Base-by-base conservation (phyloP, 2,329 filamentous ascomycete genomes). In the Eutypella sp. region DNA sequence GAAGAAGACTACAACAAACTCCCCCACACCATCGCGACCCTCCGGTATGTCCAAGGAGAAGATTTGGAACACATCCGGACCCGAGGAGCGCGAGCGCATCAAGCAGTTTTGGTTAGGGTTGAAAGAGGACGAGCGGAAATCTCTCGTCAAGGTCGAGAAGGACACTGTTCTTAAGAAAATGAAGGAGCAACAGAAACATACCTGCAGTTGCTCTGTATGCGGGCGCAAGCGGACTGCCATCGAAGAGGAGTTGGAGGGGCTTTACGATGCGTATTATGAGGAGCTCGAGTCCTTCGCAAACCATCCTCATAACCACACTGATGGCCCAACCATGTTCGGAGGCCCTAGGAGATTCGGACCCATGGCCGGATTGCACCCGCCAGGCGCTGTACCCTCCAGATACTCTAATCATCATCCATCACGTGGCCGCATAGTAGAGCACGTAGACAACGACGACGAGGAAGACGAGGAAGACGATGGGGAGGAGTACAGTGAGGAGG, bases 111-210 rank as follows among this genome's bases (percentile, higher is more conserved):
- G 93, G 93, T 79, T 99, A 44, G 90, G 90, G 15, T 70, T 99
- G 37, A 89, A 89, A 55, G 93, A 99, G 66, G 89, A 95, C 31
- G 91, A 97, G 65, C 87, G 93, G 57, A 93, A 95, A 65, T 93
- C 89, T 15, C 74, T 99, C 40, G 90, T 99, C 62, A 96, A 96
- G 69, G 92, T 99, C 24, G 93, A 99, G 69, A 99, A 99, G 71
- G 92, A 99, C 68, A 92, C 93, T 7, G 93, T 99, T 1, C 72
- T 99, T 46, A 90, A 89, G 63, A 99, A 99, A 75, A 99, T 99
- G 93, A 99, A 99, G 75, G 93, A 99, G 68, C 93, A 99, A 68
- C 93, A 99, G 67, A 97, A 97, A 69, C 91, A 97, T 66, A 97
- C 92, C 2, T 99, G 93, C 74, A 96, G 91, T 66, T 99, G 93